These are phyloP conservation scores for Mycena galericulata DNA, from an alignment of 768 basidiomycete species.

Conservation along the genomic window DNA sequence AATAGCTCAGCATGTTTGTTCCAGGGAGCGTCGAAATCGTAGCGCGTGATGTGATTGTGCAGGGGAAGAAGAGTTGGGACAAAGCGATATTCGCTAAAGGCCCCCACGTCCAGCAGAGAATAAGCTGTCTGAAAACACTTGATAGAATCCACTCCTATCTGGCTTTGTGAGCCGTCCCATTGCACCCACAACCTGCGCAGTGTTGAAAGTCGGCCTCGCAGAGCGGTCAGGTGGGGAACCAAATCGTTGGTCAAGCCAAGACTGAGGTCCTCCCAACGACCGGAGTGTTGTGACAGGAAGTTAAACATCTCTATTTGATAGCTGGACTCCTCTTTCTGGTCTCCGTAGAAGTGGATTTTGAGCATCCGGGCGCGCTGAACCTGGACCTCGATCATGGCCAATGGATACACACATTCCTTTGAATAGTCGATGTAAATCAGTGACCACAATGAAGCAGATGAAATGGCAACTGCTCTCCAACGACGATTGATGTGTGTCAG, in stretches of 20 bases:
- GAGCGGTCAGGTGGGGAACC: not conserved
- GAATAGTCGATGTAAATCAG: not conserved
- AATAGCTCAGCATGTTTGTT: not conserved
- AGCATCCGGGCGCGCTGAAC: too few relatives aligned
- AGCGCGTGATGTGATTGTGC: slow-evolving; percentile 1
- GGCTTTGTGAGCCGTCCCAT: not conserved
- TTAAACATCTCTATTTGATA: not conserved
- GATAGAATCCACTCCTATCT: too few relatives aligned
- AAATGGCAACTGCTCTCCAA: not conserved
- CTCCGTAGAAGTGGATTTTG: too few relatives aligned
- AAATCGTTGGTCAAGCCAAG: not conserved
- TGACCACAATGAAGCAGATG: not conserved
- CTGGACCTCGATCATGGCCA: too few relatives aligned
- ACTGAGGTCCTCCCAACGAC: too few relatives aligned
- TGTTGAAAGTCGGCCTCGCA: not conserved
- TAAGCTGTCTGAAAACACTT: not conserved
- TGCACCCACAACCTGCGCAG: not conserved
- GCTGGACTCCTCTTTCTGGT: not conserved
- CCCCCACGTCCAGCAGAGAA: not conserved
- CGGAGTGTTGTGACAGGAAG: not conserved
- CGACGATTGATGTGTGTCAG: too few relatives aligned
- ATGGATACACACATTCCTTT: too few relatives aligned
- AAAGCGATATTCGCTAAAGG: not conserved
- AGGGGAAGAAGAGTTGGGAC: not conserved
- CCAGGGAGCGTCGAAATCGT: not conserved